Conservation (phyloP, 1,284 basidiomycete genomes). For the Moesziomyces sp. region DNA sequence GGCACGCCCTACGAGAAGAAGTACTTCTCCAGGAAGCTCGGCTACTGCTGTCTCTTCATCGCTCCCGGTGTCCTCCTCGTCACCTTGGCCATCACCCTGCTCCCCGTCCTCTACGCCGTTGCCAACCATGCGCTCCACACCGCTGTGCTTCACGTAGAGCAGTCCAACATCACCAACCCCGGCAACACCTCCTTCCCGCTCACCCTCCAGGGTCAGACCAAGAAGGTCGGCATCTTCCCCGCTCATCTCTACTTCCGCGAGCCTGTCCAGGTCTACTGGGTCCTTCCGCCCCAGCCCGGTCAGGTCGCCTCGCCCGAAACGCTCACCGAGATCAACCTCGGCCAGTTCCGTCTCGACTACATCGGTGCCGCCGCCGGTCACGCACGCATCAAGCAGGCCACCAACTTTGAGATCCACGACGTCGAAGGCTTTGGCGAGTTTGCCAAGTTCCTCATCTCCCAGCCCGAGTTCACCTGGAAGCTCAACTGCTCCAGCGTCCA, state of each 20-base stretch:
- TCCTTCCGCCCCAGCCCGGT: slow-evolving; percentile 53
- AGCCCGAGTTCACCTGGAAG: slow-evolving; percentile 78
- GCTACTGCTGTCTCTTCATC: slow-evolving; percentile 60
- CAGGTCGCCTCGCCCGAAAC: slow-evolving; percentile 39
- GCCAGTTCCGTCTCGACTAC: slow-evolving; percentile 57
- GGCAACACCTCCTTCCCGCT: slow-evolving; percentile 65
- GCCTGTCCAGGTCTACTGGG: slow-evolving; percentile 67
- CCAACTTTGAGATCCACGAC: slow-evolving; percentile 66
- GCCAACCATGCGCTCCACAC: slow-evolving; percentile 67
- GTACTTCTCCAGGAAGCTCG: slow-evolving; percentile 61
- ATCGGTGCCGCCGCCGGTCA: slow-evolving; percentile 67
- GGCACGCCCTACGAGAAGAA: slow-evolving; percentile 66
- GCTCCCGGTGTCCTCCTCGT: slow-evolving; percentile 57
- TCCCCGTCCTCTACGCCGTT: slow-evolving; percentile 67
- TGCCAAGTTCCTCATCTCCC: slow-evolving; percentile 74
- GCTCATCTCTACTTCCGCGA: slow-evolving; percentile 67
- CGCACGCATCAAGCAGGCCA: slow-evolving; percentile 67
- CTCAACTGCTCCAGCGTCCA: slow-evolving; percentile 74
- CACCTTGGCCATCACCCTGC: slow-evolving; percentile 58
- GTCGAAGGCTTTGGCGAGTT: slow-evolving; percentile 64
- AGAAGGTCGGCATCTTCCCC: slow-evolving; percentile 69
- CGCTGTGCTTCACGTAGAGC: slow-evolving; percentile 61
- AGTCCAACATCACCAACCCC: slow-evolving; percentile 66
- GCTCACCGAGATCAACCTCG: slow-evolving; percentile 64
- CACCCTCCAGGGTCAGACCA: slow-evolving; percentile 65